Percentiles rank a stretch among this genome's conserved stretches.
phyloP scores from a whole-genome alignment of 139 green algal genomes.

The Picochlorum sp. region DNA sequence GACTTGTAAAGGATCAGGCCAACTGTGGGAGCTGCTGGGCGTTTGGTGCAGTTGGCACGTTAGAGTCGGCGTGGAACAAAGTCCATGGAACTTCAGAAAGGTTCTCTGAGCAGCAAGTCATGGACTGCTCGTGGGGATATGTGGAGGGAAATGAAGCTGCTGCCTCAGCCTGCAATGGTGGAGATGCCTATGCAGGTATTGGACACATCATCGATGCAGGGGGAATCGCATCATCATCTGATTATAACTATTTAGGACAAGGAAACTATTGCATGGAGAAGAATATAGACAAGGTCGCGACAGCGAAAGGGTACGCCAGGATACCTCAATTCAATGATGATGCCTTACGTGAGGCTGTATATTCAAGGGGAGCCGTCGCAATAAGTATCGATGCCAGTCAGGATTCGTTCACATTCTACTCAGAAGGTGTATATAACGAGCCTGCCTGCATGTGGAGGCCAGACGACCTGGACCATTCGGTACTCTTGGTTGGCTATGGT shows the following conservation, averaged over 20 bases:
- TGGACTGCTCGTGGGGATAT: conserved; percentile 56
- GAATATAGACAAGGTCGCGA: neutral
- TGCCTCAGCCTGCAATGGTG: conserved; percentile 34
- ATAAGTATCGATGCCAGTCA: conserved; percentile 49
- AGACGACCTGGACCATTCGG: conserved; percentile 58
- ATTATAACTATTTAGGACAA: conserved; percentile 38
- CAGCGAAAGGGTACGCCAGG: conserved; percentile 37
- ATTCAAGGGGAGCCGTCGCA: conserved; percentile 24
- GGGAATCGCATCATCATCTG: conserved; percentile 17
- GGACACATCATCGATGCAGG: conserved; percentile 21
- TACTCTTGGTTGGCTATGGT: conserved; percentile 71
- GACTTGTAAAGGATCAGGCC: conserved; percentile 64
- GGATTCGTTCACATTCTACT: conserved; percentile 59
- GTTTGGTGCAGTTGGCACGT: conserved; percentile 41
- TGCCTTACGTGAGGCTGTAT: conserved; percentile 43
- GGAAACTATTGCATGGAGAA: conserved; percentile 35
- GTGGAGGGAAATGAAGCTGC: conserved; percentile 19
- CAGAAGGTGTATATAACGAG: conserved; percentile 26
- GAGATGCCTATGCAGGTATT: conserved; percentile 19
- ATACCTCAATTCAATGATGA: conserved; percentile 37
- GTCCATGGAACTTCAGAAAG: conserved; percentile 40
- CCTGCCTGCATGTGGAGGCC: conserved; percentile 39
- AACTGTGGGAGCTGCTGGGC: conserved; percentile 51
- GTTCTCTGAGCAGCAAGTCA: conserved; percentile 66
- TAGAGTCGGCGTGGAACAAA: conserved; percentile 56